Base-by-base conservation (phyloP, 1,284 basidiomycete genomes). In the Ceratobasidium sp. region DNA sequence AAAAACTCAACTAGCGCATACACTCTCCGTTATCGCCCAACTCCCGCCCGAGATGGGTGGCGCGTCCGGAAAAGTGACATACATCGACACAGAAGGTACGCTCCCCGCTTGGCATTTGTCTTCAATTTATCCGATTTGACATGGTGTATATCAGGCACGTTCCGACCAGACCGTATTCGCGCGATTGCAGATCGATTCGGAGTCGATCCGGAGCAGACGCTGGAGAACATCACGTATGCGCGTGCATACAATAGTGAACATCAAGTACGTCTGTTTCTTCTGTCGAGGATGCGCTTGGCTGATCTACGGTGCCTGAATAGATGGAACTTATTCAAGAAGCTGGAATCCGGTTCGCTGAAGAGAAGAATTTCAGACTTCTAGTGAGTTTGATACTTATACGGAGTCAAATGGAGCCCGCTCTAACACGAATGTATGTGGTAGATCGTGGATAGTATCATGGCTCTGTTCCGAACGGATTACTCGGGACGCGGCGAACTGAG, bases 381-480 rank as follows among this genome's bases (percentile, higher is more conserved):
- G 93, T 93, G 81, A 26, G 67, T 33, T 44, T 15, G 5, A 38
- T 33, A 28, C 83, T 67, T 73, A 50, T 33, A 26, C 52, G 66
- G 15, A 54, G 54, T 33, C 67, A 67, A 54, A 26, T 57, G 9
- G 42, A 17, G 5, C 6, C n/a, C 6, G 15, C 9, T 20, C 12
- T n/a, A 7, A 44, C 38, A 20, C 26, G 42, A 38, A 33, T 4
- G 40, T 42, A 20, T 33, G 65, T 33, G 40, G 40, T 80, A 96
- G 94, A 94, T 98, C 79, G 91, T 96, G 40, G 95, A 98, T 83
- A 96, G 94, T 80, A 96, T 98, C 81, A 97, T 98, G 94, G 96
- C 96, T 42, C 88, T 97, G 12, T 98, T 98, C 85, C 91, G 96
- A 13, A 94, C 96, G 23, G 96, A 98, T 84, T 98, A 89, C 83